Base-by-base conservation (phyloP, 176 grass and related monocot genomes). In the Zoysia pacifica region DNA sequence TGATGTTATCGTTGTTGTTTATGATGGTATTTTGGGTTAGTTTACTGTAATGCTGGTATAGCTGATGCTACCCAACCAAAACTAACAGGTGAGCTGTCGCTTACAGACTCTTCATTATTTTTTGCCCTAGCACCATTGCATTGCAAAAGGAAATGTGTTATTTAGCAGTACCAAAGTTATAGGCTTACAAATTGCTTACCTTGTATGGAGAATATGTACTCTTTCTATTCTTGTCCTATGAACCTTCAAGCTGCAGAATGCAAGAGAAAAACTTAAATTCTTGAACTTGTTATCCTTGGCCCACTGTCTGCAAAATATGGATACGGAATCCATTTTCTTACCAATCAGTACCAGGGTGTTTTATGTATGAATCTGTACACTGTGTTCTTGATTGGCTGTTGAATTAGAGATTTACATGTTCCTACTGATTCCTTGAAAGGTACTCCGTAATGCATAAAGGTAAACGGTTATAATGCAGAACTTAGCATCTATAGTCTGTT, bases 41-140 rank as follows among this genome's bases (percentile, higher is more conserved):
- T 73, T 82, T 73, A 75, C 71, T 65, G 82, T 72, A 69, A 86
- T 71, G 69, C 60, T 85, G 83, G 71, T 72, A 13, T 87, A 77
- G 86, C 75, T 82, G 55, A 80, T 84, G 86, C 84, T 88, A 73
- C 49, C 67, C 73, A 64, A 81, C 79, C 59, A 73, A 28, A 73
- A 88, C 85, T 86, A 91, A 93, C 91, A 94, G 79, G 82, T 86
- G 28, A 28, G 80, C 75, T 90, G 81, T 72, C 46, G n/a, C 88
- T 80, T 86, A 79, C 86, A 86, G 86, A 80, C 85, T 94, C 88
- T 88, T 86, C 73, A 80, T 88, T 86, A 68, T 79, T 92, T 88
- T 90, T 84, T 78, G 62, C 19, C 65, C 72, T 75, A 80, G 88
- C 16, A 35, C 81, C 55, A 77, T 85, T 84, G 49, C 82, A 73